Percentiles rank a stretch among this genome's conserved stretches.
These are phyloP conservation scores for Cladochytrium tenue DNA, from an alignment of 371 early-diverging fungal genomes.

Conservation along the genomic window DNA sequence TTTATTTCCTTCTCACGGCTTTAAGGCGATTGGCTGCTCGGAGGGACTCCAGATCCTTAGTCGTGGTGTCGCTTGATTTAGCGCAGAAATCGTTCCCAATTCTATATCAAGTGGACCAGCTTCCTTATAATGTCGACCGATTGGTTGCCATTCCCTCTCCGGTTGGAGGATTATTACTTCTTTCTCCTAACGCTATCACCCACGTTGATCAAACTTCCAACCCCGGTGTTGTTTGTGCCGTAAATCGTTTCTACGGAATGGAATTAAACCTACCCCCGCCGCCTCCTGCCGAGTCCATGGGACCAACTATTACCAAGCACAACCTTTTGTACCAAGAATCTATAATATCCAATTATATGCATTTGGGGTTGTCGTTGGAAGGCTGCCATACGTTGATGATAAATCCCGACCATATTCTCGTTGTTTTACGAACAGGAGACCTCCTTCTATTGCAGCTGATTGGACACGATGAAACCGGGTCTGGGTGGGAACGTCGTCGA, in stretches of 20 bases:
- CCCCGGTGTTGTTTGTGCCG: constrained; percentile 69
- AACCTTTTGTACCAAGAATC: constrained; percentile 35
- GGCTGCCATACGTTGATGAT: constrained; percentile 33
- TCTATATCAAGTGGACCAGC: constrained; percentile 71
- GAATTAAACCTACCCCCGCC: constrained; percentile 35
- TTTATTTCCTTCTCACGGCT: neutral
- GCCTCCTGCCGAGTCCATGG: constrained; percentile 27
- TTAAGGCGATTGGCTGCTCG: constrained; percentile 64
- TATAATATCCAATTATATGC: constrained; percentile 34
- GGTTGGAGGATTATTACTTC: constrained; percentile 82
- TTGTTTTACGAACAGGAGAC: constrained; percentile 68
- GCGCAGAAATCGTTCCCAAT: constrained; percentile 72
- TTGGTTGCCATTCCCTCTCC: constrained; percentile 80
- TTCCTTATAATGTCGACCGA: constrained; percentile 80
- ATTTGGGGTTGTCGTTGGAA: constrained; percentile 42
- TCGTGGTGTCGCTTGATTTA: constrained; percentile 86
- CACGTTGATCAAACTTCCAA: constrained; percentile 84
- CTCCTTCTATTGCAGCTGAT: constrained; percentile 68
- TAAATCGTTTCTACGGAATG: constrained; percentile 62
- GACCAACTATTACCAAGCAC: constrained; percentile 21
- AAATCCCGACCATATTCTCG: constrained; percentile 52
- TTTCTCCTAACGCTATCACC: constrained; percentile 77
- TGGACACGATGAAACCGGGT: constrained; percentile 49
- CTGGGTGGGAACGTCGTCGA: constrained; percentile 65
- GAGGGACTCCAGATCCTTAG: constrained; percentile 77